Evolutionary conservation across 73 alveolate species (phyloP), one percentile per base, ranked within the genome.

Genomic region (Uronychia binucleata): DNA sequence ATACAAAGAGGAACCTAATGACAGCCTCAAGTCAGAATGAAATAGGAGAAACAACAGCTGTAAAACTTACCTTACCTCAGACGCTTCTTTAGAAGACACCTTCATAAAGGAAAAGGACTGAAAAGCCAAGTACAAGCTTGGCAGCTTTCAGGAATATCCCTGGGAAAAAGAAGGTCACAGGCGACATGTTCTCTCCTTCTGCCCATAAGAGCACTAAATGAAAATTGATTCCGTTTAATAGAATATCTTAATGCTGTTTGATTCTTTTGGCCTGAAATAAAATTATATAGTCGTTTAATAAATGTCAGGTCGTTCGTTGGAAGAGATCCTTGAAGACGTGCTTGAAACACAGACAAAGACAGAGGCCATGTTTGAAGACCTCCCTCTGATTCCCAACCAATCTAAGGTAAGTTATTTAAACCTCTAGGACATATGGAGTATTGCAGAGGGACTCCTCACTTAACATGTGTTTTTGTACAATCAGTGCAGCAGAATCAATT

Each of bases 401-500:
- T 46, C 67, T 11, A 46, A 19, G 19, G 67, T 46, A 46, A 46
- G 67, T 46, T 5, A 11, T 19, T 46, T 46, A 19, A 46, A 11
- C 67, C 19, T 11, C 19, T 46, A 46, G 67, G 67, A 46, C 19
- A 46, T 46, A 11, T 11, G 19, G 19, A 46, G 67, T 19, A 5
- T 67, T 13, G 57, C 57, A 29, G 31, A 14, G 25, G 34, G 84
- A 26, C 32, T 78, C 34, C 84, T 78, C 14, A 78, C 32, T 75
- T 58, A 78, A 33, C 34, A 58, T 31, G 34, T 78, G 26, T 78
- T 30, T 29, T 19, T 78, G 11, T 78, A 32, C 26, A 32, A 30
- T 31, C 34, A 78, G 84, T 78, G 59, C 75, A 78, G 35, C 32
- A 30, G 33, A 33, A 32, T 78, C 33, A 32, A 31, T 32, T 78